Evolutionary conservation across 139 green algal species (phyloP), one percentile per base, ranked within the genome.

Genomic region (Asterochloris sp.): DNA sequence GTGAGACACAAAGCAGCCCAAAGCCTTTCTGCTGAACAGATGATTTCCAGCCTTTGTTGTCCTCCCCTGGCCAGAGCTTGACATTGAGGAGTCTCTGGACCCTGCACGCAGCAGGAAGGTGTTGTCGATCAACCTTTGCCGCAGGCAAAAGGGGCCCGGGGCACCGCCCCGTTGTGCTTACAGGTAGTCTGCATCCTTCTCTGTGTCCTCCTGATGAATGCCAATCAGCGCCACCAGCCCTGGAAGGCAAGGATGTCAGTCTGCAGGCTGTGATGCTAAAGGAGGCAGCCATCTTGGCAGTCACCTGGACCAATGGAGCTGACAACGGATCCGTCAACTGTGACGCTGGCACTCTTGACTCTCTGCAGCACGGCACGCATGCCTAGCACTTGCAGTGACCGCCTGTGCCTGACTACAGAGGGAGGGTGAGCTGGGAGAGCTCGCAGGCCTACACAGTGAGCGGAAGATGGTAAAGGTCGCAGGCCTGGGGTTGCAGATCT

Each of bases 211-310:
- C 23, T 71, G 71, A 12, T 76, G 75, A 0, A 94, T 26, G 16
- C 91, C 91, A 63, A 95, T 87, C 10, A 95, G 78, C 75, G 89
- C 94, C 11, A 95, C 69, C 78, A 95, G 81, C 0, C 92, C 92
- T 12, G 79, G 80, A 54, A 54, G 38, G 38, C 38, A 54, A 6
- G 38, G 38, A 54, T 54, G 38, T 54, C 38, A 54, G 38, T 54
- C 38, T 54, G 38, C 38, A 54, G 38, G 38, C 38, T 6, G 6
- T 54, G 38, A 54, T 54, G 38, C 38, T 54, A 2, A 54, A 54
- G 38, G 38, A 54, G 38, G 38, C 38, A 54, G 38, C 38, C 38
- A 73, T 28, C 12, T 81, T 29, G 27, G 61, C 62, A 29, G 73
- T 62, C 13, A 81, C 77, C 77, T 81, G 75, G 38, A 79, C 26